phyloP scores from a whole-genome alignment of 768 basidiomycete genomes.

The Termitomyces sp. region DNA sequence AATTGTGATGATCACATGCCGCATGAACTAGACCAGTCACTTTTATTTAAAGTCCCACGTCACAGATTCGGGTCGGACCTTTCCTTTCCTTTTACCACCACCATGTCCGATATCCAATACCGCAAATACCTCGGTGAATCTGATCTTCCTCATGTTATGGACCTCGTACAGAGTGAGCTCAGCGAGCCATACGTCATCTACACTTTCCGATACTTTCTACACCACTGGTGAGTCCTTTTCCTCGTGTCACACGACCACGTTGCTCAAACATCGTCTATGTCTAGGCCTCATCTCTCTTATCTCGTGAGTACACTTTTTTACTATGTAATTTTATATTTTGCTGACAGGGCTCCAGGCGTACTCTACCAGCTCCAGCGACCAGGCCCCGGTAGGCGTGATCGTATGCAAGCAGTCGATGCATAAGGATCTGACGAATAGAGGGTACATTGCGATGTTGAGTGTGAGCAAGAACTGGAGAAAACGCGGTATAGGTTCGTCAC shows the following conservation, averaged over 20 bases:
- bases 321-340: neutral
- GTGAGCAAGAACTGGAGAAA: slow-evolving; percentile 83
- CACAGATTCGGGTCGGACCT: slow-evolving; percentile 7
- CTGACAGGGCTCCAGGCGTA: slow-evolving; percentile 45
- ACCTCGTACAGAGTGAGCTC: slow-evolving; percentile 85
- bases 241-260: slow-evolving; percentile 29
- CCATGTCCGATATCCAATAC: slow-evolving; percentile 51
- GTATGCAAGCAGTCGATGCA: slow-evolving; percentile 97
- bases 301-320: slow-evolving; percentile 42
- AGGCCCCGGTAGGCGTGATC: slow-evolving; percentile 82
- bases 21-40: slow-evolving; percentile 11
- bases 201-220: slow-evolving; percentile 95
- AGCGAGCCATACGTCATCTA: slow-evolving; percentile 96
- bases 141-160: slow-evolving; percentile 82
- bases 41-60: slow-evolving; percentile 6
- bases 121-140: slow-evolving; percentile 73
- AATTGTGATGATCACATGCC: slow-evolving; percentile 8
- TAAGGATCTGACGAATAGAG: slow-evolving; percentile 68
- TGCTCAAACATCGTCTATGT: slow-evolving; percentile 14
- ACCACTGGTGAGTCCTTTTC: slow-evolving; percentile 75
- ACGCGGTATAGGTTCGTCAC: slow-evolving; percentile 82
- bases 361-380: slow-evolving; percentile 36
- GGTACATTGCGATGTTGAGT: slow-evolving; percentile 98
- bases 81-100: slow-evolving; percentile 5
- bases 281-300: slow-evolving; percentile 89